Base-by-base conservation (phyloP, 768 basidiomycete genomes). In the Hortiboletus campestris region DNA sequence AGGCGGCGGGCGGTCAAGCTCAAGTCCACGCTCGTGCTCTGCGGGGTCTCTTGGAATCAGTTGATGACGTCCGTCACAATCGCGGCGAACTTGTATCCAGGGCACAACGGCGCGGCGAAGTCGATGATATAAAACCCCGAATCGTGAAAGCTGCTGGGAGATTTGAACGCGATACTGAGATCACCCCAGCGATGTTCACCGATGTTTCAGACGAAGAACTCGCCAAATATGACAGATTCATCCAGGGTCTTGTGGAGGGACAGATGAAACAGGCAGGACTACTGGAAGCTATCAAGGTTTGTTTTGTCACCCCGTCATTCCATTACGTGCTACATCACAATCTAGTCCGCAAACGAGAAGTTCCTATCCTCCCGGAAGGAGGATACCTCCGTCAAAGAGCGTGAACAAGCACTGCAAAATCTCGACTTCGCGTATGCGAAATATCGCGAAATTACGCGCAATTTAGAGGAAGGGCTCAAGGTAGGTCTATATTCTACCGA, bases 401-500 rank as follows among this genome's bases (percentile, higher is more conserved):
- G 97, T 16, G 93, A 96, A 72, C 76, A 81, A 56, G 89, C 86
- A 0, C 72, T 98, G 28, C 91, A 92, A 66, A 83, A 84, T 13
- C 82, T 96, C 41, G 92, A 96, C 59, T 70, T 87, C 12, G 91
- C 94, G 0, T 90, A 90, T 71, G 86, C 86, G 73, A 93, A 92
- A 65, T 97, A 94, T 70, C 78, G 81, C 51, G 95, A 98, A 67
- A 89, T 97, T 14, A 78, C 77, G 2, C 80, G 82, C 47, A 94
- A 98, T 71, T 75, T 97, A 7, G 86, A 90, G 39, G 96, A 98
- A 67, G 95, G 95, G 6, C 78, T 89, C 63, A 88, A 91, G 76
- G 93, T 88, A 61, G 14, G 58, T 28, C 34, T 32, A 25, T 28
- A 3, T 40, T 7, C 12, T 34, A 22, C 42, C 16, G 36, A 45